Percentiles rank a stretch among this genome's conserved stretches.
Conservation (phyloP, 169 alveolate species). For the Eimeria zaria region DNA sequence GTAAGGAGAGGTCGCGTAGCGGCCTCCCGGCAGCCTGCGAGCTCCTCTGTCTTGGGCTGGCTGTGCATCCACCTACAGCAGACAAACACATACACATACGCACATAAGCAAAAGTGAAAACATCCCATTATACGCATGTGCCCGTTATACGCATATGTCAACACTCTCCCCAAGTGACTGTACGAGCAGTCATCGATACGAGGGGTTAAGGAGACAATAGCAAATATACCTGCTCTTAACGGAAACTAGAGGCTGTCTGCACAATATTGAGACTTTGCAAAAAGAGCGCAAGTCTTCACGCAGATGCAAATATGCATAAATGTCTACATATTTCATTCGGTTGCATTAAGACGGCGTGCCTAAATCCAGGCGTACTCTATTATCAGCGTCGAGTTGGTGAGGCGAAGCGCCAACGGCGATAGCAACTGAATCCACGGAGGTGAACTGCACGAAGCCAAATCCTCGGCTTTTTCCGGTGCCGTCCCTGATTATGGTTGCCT, state of each 20-base stretch:
- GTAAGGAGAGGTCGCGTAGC: conserved; percentile 55
- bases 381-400: conserved; percentile 74
- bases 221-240: neutral
- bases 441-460: conserved; percentile 73
- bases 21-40: conserved; percentile 66
- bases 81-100: neutral
- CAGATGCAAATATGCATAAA: neutral
- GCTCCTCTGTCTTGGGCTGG: conserved; percentile 77
- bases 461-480: conserved; percentile 71
- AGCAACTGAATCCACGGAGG: conserved; percentile 72
- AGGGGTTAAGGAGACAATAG: neutral
- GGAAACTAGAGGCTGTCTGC: neutral
- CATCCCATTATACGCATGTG: neutral
- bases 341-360: neutral
- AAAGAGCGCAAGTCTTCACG: neutral
- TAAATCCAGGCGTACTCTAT: conserved; percentile 11
- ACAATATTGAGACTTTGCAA: neutral
- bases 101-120: neutral
- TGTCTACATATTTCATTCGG: neutral
- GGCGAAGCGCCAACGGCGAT: conserved; percentile 74
- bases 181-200: neutral
- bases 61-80: conserved; percentile 70
- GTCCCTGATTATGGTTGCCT: conserved; percentile 66
- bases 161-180: neutral
- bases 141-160: too few species aligned